Conservation (phyloP, 176 grass and related monocot species). For the Bonia amplexicaulis region DNA sequence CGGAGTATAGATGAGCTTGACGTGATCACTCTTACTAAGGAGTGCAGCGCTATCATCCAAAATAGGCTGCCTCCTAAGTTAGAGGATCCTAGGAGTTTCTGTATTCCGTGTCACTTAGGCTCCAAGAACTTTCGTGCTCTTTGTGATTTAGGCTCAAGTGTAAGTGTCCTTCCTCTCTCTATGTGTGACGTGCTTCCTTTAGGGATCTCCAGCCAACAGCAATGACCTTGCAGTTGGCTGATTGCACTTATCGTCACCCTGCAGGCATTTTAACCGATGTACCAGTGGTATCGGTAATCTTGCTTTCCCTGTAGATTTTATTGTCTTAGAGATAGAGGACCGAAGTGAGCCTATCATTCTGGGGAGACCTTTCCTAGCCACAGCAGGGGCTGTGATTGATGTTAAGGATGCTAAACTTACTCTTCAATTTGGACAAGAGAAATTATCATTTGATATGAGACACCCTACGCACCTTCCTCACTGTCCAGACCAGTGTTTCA, state of each 20-base stretch:
- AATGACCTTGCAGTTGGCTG: not conserved
- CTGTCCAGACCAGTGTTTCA: not conserved
- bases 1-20: too few relatives aligned
- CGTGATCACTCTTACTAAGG: too few relatives aligned
- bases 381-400: not conserved
- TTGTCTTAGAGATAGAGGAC: not conserved
- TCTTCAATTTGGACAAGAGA: not conserved
- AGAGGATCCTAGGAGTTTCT: too few relatives aligned
- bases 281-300: too few relatives aligned
- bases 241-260: too few relatives aligned
- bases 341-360: not conserved
- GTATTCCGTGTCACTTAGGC: too few relatives aligned
- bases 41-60: too few relatives aligned
- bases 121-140: too few relatives aligned
- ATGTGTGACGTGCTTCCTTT: not conserved
- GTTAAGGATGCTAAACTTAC: not conserved
- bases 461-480: not conserved
- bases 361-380: not conserved
- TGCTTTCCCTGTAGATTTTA: too few relatives aligned
- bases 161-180: not conserved
- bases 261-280: too few relatives aligned
- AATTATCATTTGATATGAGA: not conserved
- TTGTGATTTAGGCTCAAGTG: too few relatives aligned
- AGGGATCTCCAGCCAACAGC: not conserved
- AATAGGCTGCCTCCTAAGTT: too few relatives aligned